phyloP scores from a whole-genome alignment of 257 asterid species.

The Solanum medicagineum region DNA sequence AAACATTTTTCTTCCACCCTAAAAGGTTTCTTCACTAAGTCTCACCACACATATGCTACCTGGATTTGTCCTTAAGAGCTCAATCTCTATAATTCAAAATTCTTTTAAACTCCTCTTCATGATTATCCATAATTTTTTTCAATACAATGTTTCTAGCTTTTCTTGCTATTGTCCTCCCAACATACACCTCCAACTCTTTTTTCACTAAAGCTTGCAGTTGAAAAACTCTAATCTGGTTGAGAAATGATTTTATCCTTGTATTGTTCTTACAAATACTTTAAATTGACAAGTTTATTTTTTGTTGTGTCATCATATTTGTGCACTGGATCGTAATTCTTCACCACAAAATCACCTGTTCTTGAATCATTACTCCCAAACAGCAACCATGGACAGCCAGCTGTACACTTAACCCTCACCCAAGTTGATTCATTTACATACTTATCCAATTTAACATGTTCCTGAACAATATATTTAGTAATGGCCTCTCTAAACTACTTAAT shows the following conservation, averaged over 20 bases:
- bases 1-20: not conserved
- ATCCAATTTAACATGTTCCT: not conserved
- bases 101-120: not conserved
- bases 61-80: not conserved
- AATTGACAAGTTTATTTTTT: not conserved
- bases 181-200: not conserved
- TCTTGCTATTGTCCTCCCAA: not conserved
- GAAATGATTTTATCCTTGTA: not conserved
- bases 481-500: not conserved
- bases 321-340: not conserved
- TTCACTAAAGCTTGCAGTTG: not conserved
- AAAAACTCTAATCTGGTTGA: not conserved
- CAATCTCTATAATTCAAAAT: not conserved
- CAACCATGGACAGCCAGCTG: not conserved
- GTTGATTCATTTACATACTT: not conserved
- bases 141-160: not conserved
- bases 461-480: not conserved
- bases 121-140: not conserved
- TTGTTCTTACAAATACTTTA: not conserved
- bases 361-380: not conserved
- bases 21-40: not conserved
- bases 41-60: not conserved
- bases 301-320: not conserved
- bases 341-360: not conserved
- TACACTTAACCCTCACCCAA: not conserved